Evolutionary conservation across 306 rosid species (phyloP), one percentile per base, ranked within the genome.

Genomic region (Glycine soja): DNA sequence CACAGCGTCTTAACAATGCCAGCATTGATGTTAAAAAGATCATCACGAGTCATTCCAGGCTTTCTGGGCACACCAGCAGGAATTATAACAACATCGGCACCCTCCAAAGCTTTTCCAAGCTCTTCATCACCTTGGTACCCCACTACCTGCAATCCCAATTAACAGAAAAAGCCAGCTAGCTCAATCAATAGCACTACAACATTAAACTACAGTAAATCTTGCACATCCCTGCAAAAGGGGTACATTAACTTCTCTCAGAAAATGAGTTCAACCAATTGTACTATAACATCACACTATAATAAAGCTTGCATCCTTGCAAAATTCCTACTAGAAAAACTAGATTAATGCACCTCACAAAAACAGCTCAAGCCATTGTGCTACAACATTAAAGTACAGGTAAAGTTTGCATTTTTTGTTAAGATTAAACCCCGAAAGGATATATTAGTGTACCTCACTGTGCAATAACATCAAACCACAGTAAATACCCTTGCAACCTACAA

Each of bases 31-130:
- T 93, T 95, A 82, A 95, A 95, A 74, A 95, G 98, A 87, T 95
- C 99, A 59, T 95, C 99, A 67, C 99, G 99, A 16, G 99, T 95
- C 99, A 95, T 93, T 56, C 99, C 98, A 2, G 99, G 99, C 89
- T 95, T 95, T 80, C 99, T 87, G 42, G 99, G 99, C 62, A 95
- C 98, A 36, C 99, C 99, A 2, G 99, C 99, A 2, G 99, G 99
- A 71, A 95, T 93, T 15, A 95, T 86, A 62, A 95, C 97, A 72
- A 95, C 84, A 84, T 95, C 99, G 15, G 92, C 89, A 74, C 97
- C 99, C 81, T 95, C 93, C 93, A 95, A 83, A 58, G 99, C 98
- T 82, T 85, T 81, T 3, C 82, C 94, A 18, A 95, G 94, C 78
- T 93, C 81, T 0, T 81, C 97, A 46, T 93, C 97, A 9, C 98